Base-by-base conservation (phyloP, 2,329 filamentous ascomycete species). In the Eutypella sp. region DNA sequence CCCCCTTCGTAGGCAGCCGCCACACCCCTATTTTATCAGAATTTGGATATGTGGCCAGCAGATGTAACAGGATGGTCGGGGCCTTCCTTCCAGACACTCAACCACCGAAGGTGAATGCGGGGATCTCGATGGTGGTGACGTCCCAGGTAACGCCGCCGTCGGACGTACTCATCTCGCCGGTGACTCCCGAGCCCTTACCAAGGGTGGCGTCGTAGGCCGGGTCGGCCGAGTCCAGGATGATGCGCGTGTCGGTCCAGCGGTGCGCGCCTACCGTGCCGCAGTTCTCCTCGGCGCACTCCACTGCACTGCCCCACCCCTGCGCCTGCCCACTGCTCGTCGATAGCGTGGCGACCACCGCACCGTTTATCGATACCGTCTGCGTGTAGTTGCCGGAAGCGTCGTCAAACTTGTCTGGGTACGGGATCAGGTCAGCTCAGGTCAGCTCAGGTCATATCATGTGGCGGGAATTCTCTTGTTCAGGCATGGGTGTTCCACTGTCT, bases 81-180 rank as follows among this genome's bases (percentile, higher is more conserved):
- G n/a, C n/a, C n/a, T n/a, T n/a, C n/a, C n/a, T n/a, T n/a, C n/a
- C n/a, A n/a, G n/a, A n/a, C n/a, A n/a, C n/a, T n/a, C n/a, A n/a
- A n/a, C n/a, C n/a, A n/a, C n/a, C n/a, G 42, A 53, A 55, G 22
- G 52, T 53, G 27, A 50, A 64, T 44, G 60, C 53, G 0, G 60
- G 61, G 41, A 69, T 66, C 10, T 50, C 42, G 42, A 72, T 70
- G 9, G 60, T 65, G 22, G 50, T 62, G 23, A 71, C 63, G n/a
- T 57, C 67, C 69, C 69, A 72, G 5, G 68, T 72, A 53, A 66
- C 66, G 7, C 69, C 69, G 24, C 61, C 62, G 45, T 73, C 69
- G 11, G 41, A 57, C 5, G 67, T 72, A 27, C 58, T 55, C 62
- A 72, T 62, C 8, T 66, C 59, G 7, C 66, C 69, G 9, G 64